Evolutionary conservation across 140 eudicot genomes (phyloP).

Genomic region (Flaveria floridana): DNA sequence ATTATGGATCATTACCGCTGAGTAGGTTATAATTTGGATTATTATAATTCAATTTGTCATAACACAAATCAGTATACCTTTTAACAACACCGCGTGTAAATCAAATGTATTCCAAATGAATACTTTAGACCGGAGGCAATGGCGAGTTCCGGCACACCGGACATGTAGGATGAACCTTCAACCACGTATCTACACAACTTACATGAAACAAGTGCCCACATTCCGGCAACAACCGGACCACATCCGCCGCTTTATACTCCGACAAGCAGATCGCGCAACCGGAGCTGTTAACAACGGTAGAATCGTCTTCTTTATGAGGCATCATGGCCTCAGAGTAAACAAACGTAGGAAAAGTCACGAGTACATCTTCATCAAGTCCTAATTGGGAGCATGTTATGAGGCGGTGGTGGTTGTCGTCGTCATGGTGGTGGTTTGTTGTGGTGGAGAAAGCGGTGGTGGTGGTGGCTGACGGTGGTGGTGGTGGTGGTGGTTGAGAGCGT

Average conservation of each 20-base stretch:
- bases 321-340: conserved; percentile 27
- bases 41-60: too few species aligned
- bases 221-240: conserved; percentile 43
- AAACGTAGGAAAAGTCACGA: conserved; percentile 38
- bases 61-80: too few species aligned
- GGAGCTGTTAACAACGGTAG: neutral
- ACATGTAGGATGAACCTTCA: conserved; percentile 45
- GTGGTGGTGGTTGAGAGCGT: conserved; percentile 18
- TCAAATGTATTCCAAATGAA: neutral
- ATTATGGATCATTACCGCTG: too few species aligned
- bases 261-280: conserved; percentile 48
- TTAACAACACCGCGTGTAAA: too few species aligned
- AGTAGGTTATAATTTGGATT: too few species aligned
- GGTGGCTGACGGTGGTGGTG: conserved; percentile 2
- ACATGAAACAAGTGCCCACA: conserved; percentile 50
- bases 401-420: conserved; percentile 4
- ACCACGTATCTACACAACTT: conserved; percentile 49
- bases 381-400: conserved; percentile 6
- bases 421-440: conserved; percentile 1
- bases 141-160: conserved; percentile 48
- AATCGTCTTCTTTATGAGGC: neutral
- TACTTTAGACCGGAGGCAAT: neutral
- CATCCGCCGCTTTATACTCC: conserved; percentile 36
- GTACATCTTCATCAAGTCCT: conserved; percentile 64
- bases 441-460: neutral